phyloP scores from a whole-genome alignment of 257 asterid species.

The Fraxinus anomala region DNA sequence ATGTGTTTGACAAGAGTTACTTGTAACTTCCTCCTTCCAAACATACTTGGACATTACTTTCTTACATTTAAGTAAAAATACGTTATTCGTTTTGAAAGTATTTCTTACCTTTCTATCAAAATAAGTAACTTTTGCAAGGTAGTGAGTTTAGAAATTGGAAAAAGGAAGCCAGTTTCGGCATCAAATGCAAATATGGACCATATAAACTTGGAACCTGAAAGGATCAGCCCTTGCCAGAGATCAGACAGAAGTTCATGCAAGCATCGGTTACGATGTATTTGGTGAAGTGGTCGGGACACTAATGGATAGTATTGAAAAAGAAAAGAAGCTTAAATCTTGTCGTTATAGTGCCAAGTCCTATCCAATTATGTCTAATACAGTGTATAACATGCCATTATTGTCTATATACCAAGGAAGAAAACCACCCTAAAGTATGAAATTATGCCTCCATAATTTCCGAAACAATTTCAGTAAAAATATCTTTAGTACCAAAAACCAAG shows the following conservation, averaged over 20 bases:
- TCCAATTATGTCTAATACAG: background rate
- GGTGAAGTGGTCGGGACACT: background rate
- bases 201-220: background rate
- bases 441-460: background rate
- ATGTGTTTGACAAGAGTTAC: background rate
- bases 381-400: background rate
- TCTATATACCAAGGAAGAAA: background rate
- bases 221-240: background rate
- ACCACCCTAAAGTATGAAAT: background rate
- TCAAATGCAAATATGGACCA: background rate
- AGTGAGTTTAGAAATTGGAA: background rate
- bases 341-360: background rate
- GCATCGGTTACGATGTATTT: background rate
- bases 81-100: background rate
- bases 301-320: background rate
- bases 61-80: background rate
- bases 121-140: background rate
- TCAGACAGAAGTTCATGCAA: background rate
- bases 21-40: background rate
- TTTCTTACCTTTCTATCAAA: background rate
- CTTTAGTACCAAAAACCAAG: background rate
- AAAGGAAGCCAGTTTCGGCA: background rate
- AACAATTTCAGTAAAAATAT: background rate
- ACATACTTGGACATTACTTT: background rate
- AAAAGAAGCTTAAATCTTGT: background rate